A percentile compares a stretch with the other conserved stretches of the same genome.
These are phyloP conservation scores for Dictyostelium intermedium DNA, from an alignment of 78 protist species.

Conservation along the genomic window DNA sequence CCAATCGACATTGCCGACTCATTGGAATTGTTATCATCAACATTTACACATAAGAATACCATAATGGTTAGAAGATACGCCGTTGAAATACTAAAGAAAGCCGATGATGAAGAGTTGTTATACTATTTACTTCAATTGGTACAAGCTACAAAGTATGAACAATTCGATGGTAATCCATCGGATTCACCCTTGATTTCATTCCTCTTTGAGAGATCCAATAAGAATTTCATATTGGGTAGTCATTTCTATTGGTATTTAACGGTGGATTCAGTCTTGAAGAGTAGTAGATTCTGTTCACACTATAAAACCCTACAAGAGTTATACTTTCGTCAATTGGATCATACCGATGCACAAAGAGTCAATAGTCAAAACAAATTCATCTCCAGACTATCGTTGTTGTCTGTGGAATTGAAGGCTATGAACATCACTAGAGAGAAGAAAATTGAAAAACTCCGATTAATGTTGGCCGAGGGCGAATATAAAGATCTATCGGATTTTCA, in stretches of 20 bases:
- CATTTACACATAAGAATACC: constrained; percentile 51
- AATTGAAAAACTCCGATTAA: constrained; percentile 46
- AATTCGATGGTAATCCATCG: background rate
- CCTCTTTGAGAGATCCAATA: constrained; percentile 45
- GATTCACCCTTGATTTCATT: constrained; percentile 74
- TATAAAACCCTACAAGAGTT: constrained; percentile 36
- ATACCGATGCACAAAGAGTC: background rate
- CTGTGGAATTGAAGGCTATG: constrained; percentile 72
- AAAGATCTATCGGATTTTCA: constrained; percentile 78
- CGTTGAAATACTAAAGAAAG: constrained; percentile 80
- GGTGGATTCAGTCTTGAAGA: constrained; percentile 31
- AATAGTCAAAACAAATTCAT: constrained; percentile 16
- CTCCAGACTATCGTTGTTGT: constrained; percentile 11
- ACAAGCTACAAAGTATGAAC: constrained; percentile 93
- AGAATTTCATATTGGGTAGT: constrained; percentile 58
- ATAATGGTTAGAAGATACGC: constrained; percentile 90
- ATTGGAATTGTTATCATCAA: constrained; percentile 89
- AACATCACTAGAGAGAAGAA: constrained; percentile 24
- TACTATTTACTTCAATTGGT: constrained; percentile 96
- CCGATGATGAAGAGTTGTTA: constrained; percentile 81
- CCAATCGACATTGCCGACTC: constrained; percentile 83
- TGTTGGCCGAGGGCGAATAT: constrained; percentile 57
- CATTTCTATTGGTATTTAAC: constrained; percentile 81
- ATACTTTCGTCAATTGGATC: background rate
- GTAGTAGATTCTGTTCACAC: constrained; percentile 6